These are phyloP conservation scores for Annona cherimola DNA, from an alignment of 164 flowering plant species.

Conservation along the genomic window DNA sequence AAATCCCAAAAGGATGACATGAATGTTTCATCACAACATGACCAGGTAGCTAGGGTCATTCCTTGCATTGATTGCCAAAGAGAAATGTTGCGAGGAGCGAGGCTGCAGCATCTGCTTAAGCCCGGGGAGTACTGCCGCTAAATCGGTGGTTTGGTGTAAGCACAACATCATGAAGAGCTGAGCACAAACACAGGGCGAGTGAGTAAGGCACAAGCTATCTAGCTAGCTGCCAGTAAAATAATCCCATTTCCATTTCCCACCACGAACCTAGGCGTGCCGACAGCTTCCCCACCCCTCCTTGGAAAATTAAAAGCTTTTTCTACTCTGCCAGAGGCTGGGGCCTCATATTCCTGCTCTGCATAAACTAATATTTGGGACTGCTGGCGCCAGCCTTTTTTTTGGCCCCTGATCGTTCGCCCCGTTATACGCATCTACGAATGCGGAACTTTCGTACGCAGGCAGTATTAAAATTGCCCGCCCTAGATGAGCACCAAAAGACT, in stretches of 20 bases:
- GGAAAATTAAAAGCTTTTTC: not conserved
- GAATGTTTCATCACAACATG: not conserved
- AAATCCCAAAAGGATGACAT: not conserved
- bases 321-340: not conserved
- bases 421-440: no score
- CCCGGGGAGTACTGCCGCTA: not conserved
- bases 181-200: no score
- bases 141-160: constrained; percentile 4
- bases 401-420: no score
- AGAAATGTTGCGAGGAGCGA: not conserved
- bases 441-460: no score
- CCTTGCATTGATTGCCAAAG: not conserved
- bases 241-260: not conserved
- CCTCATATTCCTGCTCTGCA: not conserved
- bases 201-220: not conserved
- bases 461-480: no score
- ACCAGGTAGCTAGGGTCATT: not conserved
- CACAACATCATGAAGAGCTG: constrained; percentile 5
- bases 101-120: not conserved
- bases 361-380: no score
- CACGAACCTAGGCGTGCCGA: not conserved
- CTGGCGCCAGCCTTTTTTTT: no score
- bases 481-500: no score
- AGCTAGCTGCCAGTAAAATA: not conserved
- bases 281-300: not conserved